Percentiles rank a stretch among this genome's conserved stretches.
Evolutionary conservation across 306 rosid genomes (phyloP).

Genomic region (Oxytropis ochrocephala): DNA sequence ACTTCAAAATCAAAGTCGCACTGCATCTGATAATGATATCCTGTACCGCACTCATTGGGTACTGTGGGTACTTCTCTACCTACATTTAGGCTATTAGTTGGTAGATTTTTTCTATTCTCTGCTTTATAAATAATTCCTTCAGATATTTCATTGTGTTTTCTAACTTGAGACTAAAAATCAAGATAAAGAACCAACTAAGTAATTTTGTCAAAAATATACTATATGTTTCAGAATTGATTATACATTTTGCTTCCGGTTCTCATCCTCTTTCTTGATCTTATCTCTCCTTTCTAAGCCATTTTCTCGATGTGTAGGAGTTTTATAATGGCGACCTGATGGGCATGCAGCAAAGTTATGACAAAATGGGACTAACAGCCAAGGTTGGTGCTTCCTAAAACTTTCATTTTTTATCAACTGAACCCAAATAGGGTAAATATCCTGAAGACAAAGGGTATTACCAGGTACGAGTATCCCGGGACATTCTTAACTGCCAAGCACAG

Average conservation of each 20-base stretch:
- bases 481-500: background rate
- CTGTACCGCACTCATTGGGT: no score
- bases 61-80: no score
- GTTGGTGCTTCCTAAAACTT: slow-evolving; percentile 37
- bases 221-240: slow-evolving; percentile 8
- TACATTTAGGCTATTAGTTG: no score
- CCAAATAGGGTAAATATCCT: background rate
- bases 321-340: slow-evolving; percentile 73
- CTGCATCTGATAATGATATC: no score
- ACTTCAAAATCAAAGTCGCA: no score
- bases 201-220: background rate
- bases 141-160: no score
- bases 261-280: background rate
- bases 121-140: no score
- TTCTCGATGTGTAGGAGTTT: slow-evolving; percentile 49
- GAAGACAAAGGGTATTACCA: background rate
- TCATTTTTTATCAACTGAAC: background rate
- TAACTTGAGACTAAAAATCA: no score
- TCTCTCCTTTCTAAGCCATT: slow-evolving; percentile 7
- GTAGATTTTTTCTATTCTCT: no score
- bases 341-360: slow-evolving; percentile 69
- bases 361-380: slow-evolving; percentile 92
- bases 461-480: background rate
- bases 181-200: no score
- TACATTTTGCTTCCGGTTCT: background rate